Percentiles rank a stretch among this genome's conserved stretches.
phyloP scores from a whole-genome alignment of 805 yeast species.

The Kodamaea kaohsiungensis region DNA sequence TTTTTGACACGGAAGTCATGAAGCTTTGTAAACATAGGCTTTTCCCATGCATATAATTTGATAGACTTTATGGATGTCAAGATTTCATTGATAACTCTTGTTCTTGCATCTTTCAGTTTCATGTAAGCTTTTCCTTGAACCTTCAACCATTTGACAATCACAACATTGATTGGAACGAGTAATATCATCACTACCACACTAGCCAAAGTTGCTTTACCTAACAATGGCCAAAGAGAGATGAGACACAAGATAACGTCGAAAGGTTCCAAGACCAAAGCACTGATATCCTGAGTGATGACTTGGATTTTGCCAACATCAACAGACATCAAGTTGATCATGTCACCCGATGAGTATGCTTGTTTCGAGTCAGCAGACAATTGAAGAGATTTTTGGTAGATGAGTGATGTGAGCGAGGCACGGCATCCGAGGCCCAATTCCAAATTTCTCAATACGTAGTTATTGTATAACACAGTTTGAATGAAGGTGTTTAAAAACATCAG shows the following conservation, averaged over 20 bases:
- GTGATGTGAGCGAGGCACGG: conserved; percentile 29
- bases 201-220: conserved; percentile 24
- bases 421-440: conserved; percentile 53
- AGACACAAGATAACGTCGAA: conserved; percentile 27
- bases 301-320: conserved; percentile 26
- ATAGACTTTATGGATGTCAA: conserved; percentile 25
- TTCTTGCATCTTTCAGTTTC: conserved; percentile 24
- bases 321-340: conserved; percentile 24
- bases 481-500: conserved; percentile 65
- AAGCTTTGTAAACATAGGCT: conserved; percentile 23
- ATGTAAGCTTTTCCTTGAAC: conserved; percentile 30
- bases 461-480: conserved; percentile 60
- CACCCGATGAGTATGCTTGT: conserved; percentile 21
- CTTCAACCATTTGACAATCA: conserved; percentile 39
- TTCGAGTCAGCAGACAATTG: conserved; percentile 33
- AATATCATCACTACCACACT: conserved; percentile 19
- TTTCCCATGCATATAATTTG: conserved; percentile 30
- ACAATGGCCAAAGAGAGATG: conserved; percentile 21
- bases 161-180: conserved; percentile 20
- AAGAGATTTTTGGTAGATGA: conserved; percentile 24
- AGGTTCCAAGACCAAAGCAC: conserved; percentile 60
- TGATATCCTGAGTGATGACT: conserved; percentile 38
- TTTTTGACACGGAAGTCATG: conserved; percentile 21
- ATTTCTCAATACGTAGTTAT: conserved; percentile 64
- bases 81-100: conserved; percentile 24